phyloP scores from a whole-genome alignment of 305 asterid species.

The Fraxinus platypoda region DNA sequence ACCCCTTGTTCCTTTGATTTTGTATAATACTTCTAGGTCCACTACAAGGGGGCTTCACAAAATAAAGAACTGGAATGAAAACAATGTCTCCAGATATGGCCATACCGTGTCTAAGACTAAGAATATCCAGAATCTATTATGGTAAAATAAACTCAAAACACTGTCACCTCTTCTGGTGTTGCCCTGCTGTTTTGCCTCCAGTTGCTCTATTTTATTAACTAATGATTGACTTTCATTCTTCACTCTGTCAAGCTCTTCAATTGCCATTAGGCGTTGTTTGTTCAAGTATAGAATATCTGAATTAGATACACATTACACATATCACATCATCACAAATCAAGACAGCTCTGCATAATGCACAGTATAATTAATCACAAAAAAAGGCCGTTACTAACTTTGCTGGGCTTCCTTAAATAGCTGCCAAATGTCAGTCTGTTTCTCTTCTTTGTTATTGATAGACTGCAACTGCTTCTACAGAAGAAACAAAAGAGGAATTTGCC shows the following conservation, averaged over 20 bases:
- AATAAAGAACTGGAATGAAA: slow-evolving; percentile 1
- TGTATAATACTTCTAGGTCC: background rate
- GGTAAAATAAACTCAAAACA: slow-evolving; percentile 16
- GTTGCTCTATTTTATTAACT: slow-evolving; percentile 47
- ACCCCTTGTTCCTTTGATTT: background rate
- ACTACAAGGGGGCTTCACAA: background rate
- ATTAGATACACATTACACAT: slow-evolving; percentile 23
- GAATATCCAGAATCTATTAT: background rate
- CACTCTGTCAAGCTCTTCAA: slow-evolving; percentile 66
- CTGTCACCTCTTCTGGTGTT: slow-evolving; percentile 47
- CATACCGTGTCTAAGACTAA: slow-evolving; percentile 5
- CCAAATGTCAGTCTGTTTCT: slow-evolving; percentile 57
- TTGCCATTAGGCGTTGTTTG: slow-evolving; percentile 65
- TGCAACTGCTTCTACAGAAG: slow-evolving; percentile 36
- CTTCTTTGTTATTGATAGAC: slow-evolving; percentile 32
- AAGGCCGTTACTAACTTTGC: slow-evolving; percentile 44
- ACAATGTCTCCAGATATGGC: slow-evolving; percentile 3
- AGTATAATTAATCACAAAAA: slow-evolving; percentile 10
- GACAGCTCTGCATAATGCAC: background rate
- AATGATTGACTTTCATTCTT: slow-evolving; percentile 50
- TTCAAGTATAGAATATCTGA: slow-evolving; percentile 68
- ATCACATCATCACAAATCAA: slow-evolving; percentile 17
- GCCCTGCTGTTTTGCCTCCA: slow-evolving; percentile 43
- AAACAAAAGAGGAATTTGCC: slow-evolving; percentile 13
- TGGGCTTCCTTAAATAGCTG: slow-evolving; percentile 73